A percentile compares a stretch with the other conserved stretches of the same genome.
Conservation (phyloP, 331 rosid species). For the Quercus lobata region DNA sequence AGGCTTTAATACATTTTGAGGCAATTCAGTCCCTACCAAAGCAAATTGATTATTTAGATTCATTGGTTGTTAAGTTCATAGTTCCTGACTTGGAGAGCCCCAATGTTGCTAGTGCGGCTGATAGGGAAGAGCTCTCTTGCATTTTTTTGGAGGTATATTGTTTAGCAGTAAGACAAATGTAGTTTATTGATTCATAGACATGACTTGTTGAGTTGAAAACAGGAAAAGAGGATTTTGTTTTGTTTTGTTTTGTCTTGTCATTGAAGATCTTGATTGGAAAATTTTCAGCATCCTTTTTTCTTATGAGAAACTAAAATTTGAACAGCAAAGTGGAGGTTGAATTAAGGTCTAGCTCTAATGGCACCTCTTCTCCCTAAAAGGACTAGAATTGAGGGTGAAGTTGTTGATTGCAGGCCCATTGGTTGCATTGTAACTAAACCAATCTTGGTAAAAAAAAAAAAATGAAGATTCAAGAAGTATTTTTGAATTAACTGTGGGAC, state of each 20-base stretch:
- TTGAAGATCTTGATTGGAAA: neutral
- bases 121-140: conserved; percentile 87
- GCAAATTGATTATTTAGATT: conserved; percentile 67
- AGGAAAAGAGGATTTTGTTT: neutral
- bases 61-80: conserved; percentile 70
- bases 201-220: neutral
- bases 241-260: neutral
- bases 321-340: neutral
- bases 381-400: neutral
- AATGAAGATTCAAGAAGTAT: too few relatives aligned
- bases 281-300: neutral
- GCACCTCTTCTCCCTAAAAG: neutral
- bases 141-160: conserved; percentile 77
- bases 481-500: too few relatives aligned
- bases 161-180: neutral
- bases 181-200: neutral
- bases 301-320: neutral
- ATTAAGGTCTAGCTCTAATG: neutral
- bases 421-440: too few relatives aligned
- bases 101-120: conserved; percentile 49
- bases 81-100: conserved; percentile 61
- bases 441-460: too few relatives aligned
- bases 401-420: neutral
- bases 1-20: conserved; percentile 93
- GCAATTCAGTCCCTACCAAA: conserved; percentile 72